Evolutionary conservation across 805 yeast species (phyloP).

Genomic region (Barnettozyma californica): DNA sequence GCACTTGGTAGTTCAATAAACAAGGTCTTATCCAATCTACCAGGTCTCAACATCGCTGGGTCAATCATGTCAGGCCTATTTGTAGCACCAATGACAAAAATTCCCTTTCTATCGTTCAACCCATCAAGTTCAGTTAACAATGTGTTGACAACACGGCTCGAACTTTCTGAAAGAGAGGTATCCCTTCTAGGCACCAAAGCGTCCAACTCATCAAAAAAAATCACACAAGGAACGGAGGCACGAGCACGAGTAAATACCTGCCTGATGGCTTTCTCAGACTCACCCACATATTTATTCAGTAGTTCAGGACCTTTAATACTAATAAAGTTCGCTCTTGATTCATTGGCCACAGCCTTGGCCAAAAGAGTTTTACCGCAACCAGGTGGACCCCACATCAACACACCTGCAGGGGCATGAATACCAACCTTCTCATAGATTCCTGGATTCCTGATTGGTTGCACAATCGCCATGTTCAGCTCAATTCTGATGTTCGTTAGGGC

Average conservation of each 20-base stretch:
- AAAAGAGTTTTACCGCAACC: slow-evolving; percentile 97
- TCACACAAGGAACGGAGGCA: slow-evolving; percentile 89
- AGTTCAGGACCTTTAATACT: slow-evolving; percentile 95
- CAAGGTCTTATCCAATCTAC: slow-evolving; percentile 87
- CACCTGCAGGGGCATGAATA: slow-evolving; percentile 95
- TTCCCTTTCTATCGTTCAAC: slow-evolving; percentile 84
- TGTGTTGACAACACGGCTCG: slow-evolving; percentile 92
- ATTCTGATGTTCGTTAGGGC: slow-evolving; percentile 76
- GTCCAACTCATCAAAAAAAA: slow-evolving; percentile 93
- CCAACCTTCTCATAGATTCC: slow-evolving; percentile 88
- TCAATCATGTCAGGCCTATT: slow-evolving; percentile 98
- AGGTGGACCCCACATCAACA: slow-evolving; percentile 98
- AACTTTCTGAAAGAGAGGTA: slow-evolving; percentile 78
- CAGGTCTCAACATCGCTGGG: slow-evolving; percentile 97
- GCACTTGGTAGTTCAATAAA: slow-evolving; percentile 85
- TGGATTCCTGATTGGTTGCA: slow-evolving; percentile 91
- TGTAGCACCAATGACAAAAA: slow-evolving; percentile 94
- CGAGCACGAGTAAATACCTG: slow-evolving; percentile 92
- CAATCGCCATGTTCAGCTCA: slow-evolving; percentile 95
- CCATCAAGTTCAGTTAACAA: slow-evolving; percentile 93
- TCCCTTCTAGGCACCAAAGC: slow-evolving; percentile 95
- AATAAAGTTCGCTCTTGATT: slow-evolving; percentile 92
- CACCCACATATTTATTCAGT: slow-evolving; percentile 93
- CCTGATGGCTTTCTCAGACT: slow-evolving; percentile 87
- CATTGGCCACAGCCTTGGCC: slow-evolving; percentile 98